Evolutionary conservation across 1,139 yeast species (phyloP), one percentile per base, ranked within the genome.

Genomic region (Blastobotrys raffinosifermentans): DNA sequence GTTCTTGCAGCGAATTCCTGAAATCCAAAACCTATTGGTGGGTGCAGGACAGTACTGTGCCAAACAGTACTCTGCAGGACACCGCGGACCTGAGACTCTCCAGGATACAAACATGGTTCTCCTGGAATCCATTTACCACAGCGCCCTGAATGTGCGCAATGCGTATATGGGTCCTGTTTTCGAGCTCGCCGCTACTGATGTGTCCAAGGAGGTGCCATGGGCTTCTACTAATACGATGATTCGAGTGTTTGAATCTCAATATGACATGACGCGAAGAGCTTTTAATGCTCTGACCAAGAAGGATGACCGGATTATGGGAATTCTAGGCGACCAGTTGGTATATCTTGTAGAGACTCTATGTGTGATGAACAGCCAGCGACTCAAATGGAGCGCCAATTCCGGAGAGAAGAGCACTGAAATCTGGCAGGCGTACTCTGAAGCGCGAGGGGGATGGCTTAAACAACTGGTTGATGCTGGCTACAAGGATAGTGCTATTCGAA

Each of bases 401-500:
- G 40, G 26, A 7, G 35, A 36, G n/a, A 32, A 34, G 19, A 53
- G 44, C 8, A 38, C 36, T 8, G 50, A 47, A 27, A 34, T 50
- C 14, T 27, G 45, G 2, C 39, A 46, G 4, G 35, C 37, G 11
- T 60, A 53, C 37, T 35, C 53, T 15, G 57, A 51, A 8, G 47
- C 44, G 53, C 59, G 65, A 33, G 57, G 61, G 16, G 46, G 60
- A 4, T 79, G 93, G 93, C 72, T 80, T 17, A 62, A 66, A 29
- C 67, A 71, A 1, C 56, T 83, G 26, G 67, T 78, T 15, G 56
- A 62, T 8, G 60, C 70, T 34, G 72, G 70, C 16, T 63, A 75
- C 38, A 60, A 67, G 18, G 61, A 61, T 7, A 77, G 76, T 26
- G 85, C 89, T 0, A 58, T 80, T 14, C 62, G 64, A n/a, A 67